phyloP scores from a whole-genome alignment of 352 stramenopile species.

The Pythium folliculosum region DNA sequence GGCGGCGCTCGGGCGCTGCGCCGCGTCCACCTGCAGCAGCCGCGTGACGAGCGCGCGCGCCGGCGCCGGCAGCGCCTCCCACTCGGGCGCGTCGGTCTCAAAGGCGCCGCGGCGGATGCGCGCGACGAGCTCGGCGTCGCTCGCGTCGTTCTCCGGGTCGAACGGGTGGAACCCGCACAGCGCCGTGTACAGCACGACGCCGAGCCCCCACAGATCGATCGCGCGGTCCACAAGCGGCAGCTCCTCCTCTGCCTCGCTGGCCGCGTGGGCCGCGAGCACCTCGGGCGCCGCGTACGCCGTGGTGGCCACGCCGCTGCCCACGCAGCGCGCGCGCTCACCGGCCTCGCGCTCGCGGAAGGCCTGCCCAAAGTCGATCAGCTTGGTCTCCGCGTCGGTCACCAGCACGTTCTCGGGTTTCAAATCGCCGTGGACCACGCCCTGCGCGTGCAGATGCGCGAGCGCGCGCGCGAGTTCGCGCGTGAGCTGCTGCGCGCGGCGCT shows the following conservation, averaged over 20 bases:
- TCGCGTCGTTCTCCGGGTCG: slow-evolving; percentile 30
- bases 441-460: slow-evolving; percentile 32
- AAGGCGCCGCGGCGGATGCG: slow-evolving; percentile 31
- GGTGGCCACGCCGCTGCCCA: slow-evolving; percentile 34
- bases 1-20: slow-evolving; percentile 24
- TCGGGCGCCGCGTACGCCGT: slow-evolving; percentile 38
- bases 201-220: slow-evolving; percentile 41
- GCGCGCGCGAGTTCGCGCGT: slow-evolving; percentile 24
- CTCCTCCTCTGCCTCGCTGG: neutral
- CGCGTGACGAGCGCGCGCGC: slow-evolving; percentile 31
- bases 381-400: slow-evolving; percentile 33
- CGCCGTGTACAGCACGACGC: slow-evolving; percentile 39
- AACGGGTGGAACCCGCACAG: slow-evolving; percentile 41
- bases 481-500: slow-evolving; percentile 24
- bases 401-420: slow-evolving; percentile 46
- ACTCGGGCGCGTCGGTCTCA: slow-evolving; percentile 26
- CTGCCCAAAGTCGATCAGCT: slow-evolving; percentile 67
- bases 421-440: slow-evolving; percentile 39
- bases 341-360: slow-evolving; percentile 35
- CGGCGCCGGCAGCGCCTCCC: slow-evolving; percentile 28
- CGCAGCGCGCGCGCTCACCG: slow-evolving; percentile 23
- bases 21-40: slow-evolving; percentile 34
- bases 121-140: slow-evolving; percentile 23
- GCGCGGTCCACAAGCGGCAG: slow-evolving; percentile 25
- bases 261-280: slow-evolving; percentile 13